Base-by-base conservation (phyloP, 257 asterid species). In the Nicotiana knightiana region DNA sequence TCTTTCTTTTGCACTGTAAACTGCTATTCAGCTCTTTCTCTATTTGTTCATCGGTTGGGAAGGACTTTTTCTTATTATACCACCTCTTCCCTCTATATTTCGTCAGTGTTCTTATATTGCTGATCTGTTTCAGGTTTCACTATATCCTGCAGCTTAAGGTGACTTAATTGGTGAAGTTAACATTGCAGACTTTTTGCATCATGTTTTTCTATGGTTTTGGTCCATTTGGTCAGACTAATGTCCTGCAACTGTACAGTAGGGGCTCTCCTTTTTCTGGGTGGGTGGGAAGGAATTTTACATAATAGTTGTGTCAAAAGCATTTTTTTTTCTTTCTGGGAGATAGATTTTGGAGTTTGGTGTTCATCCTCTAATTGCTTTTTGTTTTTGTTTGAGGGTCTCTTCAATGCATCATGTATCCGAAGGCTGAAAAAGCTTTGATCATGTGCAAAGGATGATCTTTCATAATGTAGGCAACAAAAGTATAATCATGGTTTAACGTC, bases 171-270 rank as follows among this genome's bases (percentile, higher is more conserved):
- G 55, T 65, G 61, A 9, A 78, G 35, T 21, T 77, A 17, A 13
- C 4, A 3, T 4, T 30, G 37, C 81, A 15, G 67, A 58, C 35
- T 82, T 43, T 76, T 46, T 0, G 66, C 24, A 26, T 76, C 30
- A 58, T 67, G 76, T 82, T 81, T 51, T 77, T 18, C 6, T 68
- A 70, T 61, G 43, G 61, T 57, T 55, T 53, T 58, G 67, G 76
- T 24, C 35, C 43, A 32, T 61, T 80, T 57, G 67, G 37, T 82
- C 81, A 77, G 67, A 9, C n/a, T 82, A 78, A 82, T 68, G 33
- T 57, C 77, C 75, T 68, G 81, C 63, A 81, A 85, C 75, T 86
- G 89, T 87, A 87, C 17, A 82, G 81, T 83, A 83, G 76, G 35
- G 16, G 15, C 3, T 65, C 16, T 57, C 54, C 65, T 58, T 21